These are phyloP conservation scores for Penstemon barbatus DNA, from an alignment of 257 asterid genomes.

Conservation along the genomic window DNA sequence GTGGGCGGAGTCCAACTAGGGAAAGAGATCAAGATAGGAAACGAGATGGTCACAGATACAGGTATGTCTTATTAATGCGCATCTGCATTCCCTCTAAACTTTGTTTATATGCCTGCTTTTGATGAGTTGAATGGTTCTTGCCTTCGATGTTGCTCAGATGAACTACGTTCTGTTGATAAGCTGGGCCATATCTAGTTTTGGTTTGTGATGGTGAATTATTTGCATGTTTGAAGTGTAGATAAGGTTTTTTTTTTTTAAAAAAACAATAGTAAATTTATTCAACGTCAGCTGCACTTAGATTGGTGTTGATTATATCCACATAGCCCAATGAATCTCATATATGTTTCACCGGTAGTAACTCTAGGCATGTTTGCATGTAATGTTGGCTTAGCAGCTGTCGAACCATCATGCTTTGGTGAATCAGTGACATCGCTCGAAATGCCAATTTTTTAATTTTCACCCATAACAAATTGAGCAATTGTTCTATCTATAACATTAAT, in stretches of 20 bases:
- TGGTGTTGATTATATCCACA: conserved; percentile 9
- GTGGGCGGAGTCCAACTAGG: conserved; percentile 73
- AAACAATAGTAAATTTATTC: conserved; percentile 7
- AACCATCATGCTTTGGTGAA: no score
- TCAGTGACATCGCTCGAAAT: not conserved
- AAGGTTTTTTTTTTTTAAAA: not conserved
- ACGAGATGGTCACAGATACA: conserved; percentile 80
- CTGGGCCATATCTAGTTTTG: not conserved
- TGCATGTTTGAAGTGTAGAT: conserved; percentile 10
- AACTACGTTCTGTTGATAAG: conserved; percentile 12
- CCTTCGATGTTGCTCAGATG: not conserved
- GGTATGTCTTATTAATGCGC: conserved; percentile 37
- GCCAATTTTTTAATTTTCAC: not conserved
- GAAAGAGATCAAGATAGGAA: conserved; percentile 87
- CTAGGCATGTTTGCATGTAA: no score
- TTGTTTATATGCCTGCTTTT: not conserved
- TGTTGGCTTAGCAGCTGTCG: no score
- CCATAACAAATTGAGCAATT: not conserved
- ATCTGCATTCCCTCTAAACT: not conserved
- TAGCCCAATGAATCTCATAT: no score
- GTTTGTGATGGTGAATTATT: conserved; percentile 13
- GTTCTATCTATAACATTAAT: not conserved
- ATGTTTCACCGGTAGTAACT: no score
- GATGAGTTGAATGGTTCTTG: conserved; percentile 12
- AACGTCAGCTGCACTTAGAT: conserved; percentile 18